A percentile compares a stretch with the other conserved stretches of the same genome.
These are phyloP conservation scores for Monosporascus cannonballus DNA, from an alignment of 2,329 filamentous ascomycete genomes.

Conservation along the genomic window DNA sequence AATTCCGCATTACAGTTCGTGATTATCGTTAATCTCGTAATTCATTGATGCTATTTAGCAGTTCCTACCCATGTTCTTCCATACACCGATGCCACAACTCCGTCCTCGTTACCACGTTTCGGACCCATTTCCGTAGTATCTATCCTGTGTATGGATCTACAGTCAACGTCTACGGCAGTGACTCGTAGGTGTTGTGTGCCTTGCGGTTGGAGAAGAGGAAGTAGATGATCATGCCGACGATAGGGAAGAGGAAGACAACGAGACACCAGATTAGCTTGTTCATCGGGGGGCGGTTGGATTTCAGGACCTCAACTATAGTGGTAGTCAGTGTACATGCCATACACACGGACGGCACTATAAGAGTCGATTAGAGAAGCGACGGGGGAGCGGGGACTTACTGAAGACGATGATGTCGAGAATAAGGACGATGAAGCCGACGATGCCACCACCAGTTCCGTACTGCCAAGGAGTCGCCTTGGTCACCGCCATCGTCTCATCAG, in stretches of 20 bases:
- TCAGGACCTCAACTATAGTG: conserved; percentile 53
- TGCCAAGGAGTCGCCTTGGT: conserved; percentile 42
- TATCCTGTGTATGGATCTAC: background rate
- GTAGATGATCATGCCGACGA: conserved; percentile 56
- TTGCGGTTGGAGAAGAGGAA: conserved; percentile 58
- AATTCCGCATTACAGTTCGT: background rate
- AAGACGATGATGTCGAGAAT: conserved; percentile 58
- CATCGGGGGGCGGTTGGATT: conserved; percentile 52
- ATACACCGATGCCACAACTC: background rate
- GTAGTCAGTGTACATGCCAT: background rate
- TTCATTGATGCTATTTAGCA: no score
- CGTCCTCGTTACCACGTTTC: background rate
- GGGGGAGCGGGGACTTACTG: conserved; percentile 38
- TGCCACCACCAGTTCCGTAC: conserved; percentile 55
- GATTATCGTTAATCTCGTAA: no score
- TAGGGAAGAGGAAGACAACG: conserved; percentile 58
- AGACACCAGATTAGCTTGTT: conserved; percentile 58
- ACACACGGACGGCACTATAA: background rate
- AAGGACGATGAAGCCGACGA: conserved; percentile 55
- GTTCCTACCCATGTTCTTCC: no score
- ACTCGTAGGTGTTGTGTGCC: conserved; percentile 51
- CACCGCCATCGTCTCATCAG: conserved; percentile 30
- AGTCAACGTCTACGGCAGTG: conserved; percentile 27
- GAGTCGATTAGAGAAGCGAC: background rate
- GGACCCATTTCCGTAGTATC: no score